Conservation (phyloP, 2,329 filamentous ascomycete genomes). For the Penicillium olsonii region DNA sequence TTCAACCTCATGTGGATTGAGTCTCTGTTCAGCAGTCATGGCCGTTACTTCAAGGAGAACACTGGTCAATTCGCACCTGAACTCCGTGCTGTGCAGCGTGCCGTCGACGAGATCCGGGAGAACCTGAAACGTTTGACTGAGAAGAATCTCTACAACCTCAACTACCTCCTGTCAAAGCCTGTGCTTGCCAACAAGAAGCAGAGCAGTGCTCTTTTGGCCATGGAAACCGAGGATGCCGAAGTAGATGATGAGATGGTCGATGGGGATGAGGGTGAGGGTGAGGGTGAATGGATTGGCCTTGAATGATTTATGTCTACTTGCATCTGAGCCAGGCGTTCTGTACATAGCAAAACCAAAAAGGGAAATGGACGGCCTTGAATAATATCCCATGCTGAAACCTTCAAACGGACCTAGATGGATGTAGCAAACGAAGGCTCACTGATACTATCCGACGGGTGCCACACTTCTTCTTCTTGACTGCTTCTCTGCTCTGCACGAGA, state of each 20-base stretch:
- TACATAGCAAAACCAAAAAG: constrained; percentile 23
- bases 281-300: constrained; percentile 57
- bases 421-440: constrained; percentile 3
- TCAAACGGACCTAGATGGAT: constrained; percentile 8
- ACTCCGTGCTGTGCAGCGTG: constrained; percentile 77
- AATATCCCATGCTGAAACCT: constrained; percentile 9
- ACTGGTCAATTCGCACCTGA: constrained; percentile 79
- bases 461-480: constrained; percentile 11
- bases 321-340: constrained; percentile 30
- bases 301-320: constrained; percentile 44
- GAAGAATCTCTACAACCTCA: constrained; percentile 84
- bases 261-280: constrained; percentile 47
- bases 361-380: constrained; percentile 19
- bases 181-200: constrained; percentile 34
- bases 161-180: constrained; percentile 70
- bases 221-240: constrained; percentile 29
- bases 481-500: constrained; percentile 5
- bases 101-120: constrained; percentile 75
- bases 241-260: constrained; percentile 33
- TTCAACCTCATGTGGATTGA: constrained; percentile 95
- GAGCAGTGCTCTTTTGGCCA: constrained; percentile 30
- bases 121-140: constrained; percentile 82
- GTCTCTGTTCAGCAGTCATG: constrained; percentile 76
- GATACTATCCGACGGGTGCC: constrained; percentile 24
- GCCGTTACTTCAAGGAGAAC: constrained; percentile 80